Evolutionary conservation across 2,329 filamentous ascomycete species (phyloP), one percentile per base, ranked within the genome.

Genomic region (Chaetomium sp.): DNA sequence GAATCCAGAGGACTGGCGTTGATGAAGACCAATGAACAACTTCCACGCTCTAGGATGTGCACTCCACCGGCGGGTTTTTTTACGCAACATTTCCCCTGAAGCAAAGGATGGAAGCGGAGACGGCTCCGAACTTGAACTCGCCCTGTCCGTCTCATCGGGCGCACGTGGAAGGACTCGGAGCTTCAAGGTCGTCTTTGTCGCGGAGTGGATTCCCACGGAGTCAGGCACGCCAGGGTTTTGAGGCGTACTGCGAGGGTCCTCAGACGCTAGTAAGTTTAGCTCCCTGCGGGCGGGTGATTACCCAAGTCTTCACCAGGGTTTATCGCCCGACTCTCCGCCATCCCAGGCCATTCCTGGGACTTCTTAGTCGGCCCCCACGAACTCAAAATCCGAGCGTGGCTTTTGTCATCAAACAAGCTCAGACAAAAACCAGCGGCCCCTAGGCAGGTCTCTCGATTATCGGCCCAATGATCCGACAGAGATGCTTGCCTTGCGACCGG

Each of bases 271-370:
- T 38, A 13, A 62, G 27, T 49, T 56, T 62, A 62, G 60, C 60
- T 35, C 53, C 50, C 60, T 62, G 58, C 60, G 60, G 51, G 59
- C 50, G 27, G 60, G 51, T 57, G 60, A 56, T 62, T 35, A 56
- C 27, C 27, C 3, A 29, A 6, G 27, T 29, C 3, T 55, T 23
- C 27, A 21, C 13, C n/a, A 62, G 19, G 51, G 13, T 21, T 47
- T 21, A 8, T 47, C 13, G 25, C 23, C 25, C 25, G 50, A 53
- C 10, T 27, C 16, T 47, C 42, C 42, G 25, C 27, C 35, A 13
- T 38, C 35, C 35, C 35, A 19, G 35, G 13, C 35, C 35, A 38
- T 38, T 38, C 35, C 35, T 38, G 13, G 35, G 19, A 12, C 27
- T 29, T 19, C 35, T 13, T 16, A 5, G 13, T 33, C 35, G 35